phyloP scores from a whole-genome alignment of 2,329 filamentous ascomycete species.

The Penicillium freii region DNA sequence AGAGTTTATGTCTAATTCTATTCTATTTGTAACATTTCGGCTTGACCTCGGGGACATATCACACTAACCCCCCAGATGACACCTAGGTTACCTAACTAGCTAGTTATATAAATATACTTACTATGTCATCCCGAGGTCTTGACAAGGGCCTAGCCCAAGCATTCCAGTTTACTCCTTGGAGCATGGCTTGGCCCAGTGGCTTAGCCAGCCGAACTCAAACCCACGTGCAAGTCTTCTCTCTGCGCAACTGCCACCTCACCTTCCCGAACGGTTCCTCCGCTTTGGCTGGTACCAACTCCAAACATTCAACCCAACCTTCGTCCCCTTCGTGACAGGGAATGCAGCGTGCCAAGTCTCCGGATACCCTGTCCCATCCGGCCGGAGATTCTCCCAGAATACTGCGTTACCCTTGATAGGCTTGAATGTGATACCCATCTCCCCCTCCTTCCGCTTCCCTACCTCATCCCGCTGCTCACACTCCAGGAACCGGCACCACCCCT shows the following conservation, averaged over 20 bases:
- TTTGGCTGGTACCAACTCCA: conserved; percentile 60
- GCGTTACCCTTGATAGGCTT: conserved; percentile 58
- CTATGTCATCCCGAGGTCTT: not conserved
- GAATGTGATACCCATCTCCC: conserved; percentile 53
- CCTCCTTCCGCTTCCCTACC: not conserved
- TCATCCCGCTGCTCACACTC: conserved; percentile 48
- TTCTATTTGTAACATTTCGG: not conserved
- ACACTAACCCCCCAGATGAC: not conserved
- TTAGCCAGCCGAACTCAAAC: conserved; percentile 4
- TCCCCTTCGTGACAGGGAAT: conserved; percentile 55
- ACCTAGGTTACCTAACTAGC: too few species aligned
- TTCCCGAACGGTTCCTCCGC: conserved; percentile 11
- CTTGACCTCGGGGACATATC: not conserved
- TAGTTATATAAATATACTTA: not conserved
- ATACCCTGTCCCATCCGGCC: conserved; percentile 55
- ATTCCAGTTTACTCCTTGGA: conserved; percentile 3
- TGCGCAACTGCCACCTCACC: not conserved
- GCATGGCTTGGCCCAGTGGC: conserved; percentile 2
- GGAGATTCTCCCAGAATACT: conserved; percentile 62
- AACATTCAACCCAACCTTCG: conserved; percentile 62
- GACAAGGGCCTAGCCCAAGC: conserved; percentile 1
- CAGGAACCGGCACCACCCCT: conserved; percentile 57
- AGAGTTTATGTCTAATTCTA: not conserved
- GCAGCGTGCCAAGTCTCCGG: conserved; percentile 62
- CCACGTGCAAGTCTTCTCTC: not conserved